A percentile compares a stretch with the other conserved stretches of the same genome.
phyloP scores from a whole-genome alignment of 73 alveolate genomes.

The Blepharisma stoltei region DNA sequence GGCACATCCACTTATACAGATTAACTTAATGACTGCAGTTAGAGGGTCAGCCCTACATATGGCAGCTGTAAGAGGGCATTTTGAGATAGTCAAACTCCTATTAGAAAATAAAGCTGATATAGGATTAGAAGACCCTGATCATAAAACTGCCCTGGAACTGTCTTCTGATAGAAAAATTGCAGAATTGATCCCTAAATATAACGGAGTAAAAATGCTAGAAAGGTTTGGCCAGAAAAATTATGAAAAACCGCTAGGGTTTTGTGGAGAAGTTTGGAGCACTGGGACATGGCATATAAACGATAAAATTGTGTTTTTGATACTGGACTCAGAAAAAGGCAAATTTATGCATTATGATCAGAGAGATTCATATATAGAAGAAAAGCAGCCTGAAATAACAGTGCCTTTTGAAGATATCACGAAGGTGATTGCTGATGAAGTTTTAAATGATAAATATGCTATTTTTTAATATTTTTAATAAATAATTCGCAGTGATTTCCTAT shows the following conservation, averaged over 20 bases:
- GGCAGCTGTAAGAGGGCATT: slow-evolving; percentile 57
- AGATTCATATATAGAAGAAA: not conserved
- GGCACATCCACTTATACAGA: slow-evolving; percentile 43
- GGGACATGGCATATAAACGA: not conserved
- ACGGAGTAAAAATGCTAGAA: slow-evolving; percentile 23
- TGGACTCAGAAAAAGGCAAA: not conserved
- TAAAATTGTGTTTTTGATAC: not conserved
- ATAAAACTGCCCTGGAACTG: slow-evolving; percentile 50
- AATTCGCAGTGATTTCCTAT: not conserved
- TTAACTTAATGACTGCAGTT: slow-evolving; percentile 48
- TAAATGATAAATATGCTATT: not conserved
- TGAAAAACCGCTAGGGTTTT: not conserved
- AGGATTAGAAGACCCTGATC: slow-evolving; percentile 41
- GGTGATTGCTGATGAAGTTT: not conserved
- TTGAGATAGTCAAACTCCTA: slow-evolving; percentile 54
- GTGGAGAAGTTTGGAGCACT: slow-evolving; percentile 22
- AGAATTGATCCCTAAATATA: slow-evolving; percentile 51
- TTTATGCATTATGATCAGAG: not conserved
- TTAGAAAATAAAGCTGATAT: slow-evolving; percentile 55
- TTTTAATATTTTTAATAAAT: no score
- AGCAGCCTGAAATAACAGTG: not conserved
- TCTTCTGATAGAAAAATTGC: slow-evolving; percentile 52
- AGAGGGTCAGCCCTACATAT: slow-evolving; percentile 61
- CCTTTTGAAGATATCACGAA: not conserved
- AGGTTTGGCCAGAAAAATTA: not conserved